Percentiles rank a stretch among this genome's conserved stretches.
Conservation (phyloP, 352 stramenopile genomes). For the Aphanomyces astaci region DNA sequence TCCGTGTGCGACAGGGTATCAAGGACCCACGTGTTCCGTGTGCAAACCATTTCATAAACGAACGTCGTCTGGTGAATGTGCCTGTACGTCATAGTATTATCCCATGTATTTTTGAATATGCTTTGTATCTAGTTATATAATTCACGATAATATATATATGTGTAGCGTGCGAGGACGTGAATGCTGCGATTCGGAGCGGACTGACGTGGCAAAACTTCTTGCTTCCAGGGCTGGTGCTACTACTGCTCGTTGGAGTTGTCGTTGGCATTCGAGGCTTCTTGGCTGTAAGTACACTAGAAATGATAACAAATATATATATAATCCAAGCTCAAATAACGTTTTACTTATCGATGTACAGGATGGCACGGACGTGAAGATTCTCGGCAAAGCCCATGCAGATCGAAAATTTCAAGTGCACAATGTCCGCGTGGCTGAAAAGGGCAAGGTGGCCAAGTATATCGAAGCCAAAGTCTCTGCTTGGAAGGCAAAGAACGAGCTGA, state of each 20-base stretch:
- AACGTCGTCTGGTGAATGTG: slow-evolving; percentile 42
- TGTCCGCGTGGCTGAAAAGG: slow-evolving; percentile 8
- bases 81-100: too few species aligned
- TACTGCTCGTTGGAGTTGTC: not conserved
- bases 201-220: slow-evolving; percentile 34
- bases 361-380: not conserved
- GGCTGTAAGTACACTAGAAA: slow-evolving; percentile 28
- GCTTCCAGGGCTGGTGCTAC: slow-evolving; percentile 30
- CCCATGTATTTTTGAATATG: slow-evolving; percentile 20
- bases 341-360: slow-evolving; percentile 9
- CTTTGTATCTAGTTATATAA: too few species aligned
- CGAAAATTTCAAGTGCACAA: slow-evolving; percentile 7
- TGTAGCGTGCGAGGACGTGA: slow-evolving; percentile 42
- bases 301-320: too few species aligned
- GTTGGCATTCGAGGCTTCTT: slow-evolving; percentile 28
- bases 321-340: too few species aligned
- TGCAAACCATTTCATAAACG: slow-evolving; percentile 41
- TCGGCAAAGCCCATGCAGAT: slow-evolving; percentile 3
- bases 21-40: slow-evolving; percentile 39
- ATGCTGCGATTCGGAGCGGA: slow-evolving; percentile 29
- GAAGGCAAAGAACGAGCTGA: slow-evolving; percentile 18
- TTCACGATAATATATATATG: too few species aligned
- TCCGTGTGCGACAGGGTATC: slow-evolving; percentile 26
- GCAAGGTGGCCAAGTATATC: slow-evolving; percentile 26
- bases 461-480: slow-evolving; percentile 29